Evolutionary conservation across 371 early-diverging fungal genomes (phyloP).

Genomic region (Lichtheimia ornata): DNA sequence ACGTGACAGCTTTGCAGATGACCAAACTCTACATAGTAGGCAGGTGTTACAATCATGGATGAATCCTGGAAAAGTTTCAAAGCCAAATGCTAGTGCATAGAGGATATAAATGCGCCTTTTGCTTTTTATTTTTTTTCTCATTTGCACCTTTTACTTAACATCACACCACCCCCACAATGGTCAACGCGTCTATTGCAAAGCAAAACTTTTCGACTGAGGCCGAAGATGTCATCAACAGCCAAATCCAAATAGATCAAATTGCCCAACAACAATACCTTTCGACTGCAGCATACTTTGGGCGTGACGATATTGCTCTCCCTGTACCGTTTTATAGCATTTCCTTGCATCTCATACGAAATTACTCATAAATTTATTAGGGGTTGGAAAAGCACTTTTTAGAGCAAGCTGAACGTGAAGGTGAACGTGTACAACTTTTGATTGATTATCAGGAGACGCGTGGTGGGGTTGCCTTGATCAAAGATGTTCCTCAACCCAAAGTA

Average conservation of each 20-base stretch:
- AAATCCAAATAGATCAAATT: slow-evolving; percentile 53
- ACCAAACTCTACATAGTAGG: too few species aligned
- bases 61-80: too few species aligned
- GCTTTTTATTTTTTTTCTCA: neutral
- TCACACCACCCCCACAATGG: neutral
- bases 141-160: neutral
- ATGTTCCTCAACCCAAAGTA: slow-evolving; percentile 40
- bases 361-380: slow-evolving; percentile 28
- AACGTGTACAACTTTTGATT: slow-evolving; percentile 53
- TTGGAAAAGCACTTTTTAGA: slow-evolving; percentile 59
- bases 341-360: neutral
- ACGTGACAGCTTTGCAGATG: too few species aligned
- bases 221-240: slow-evolving; percentile 61
- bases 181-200: slow-evolving; percentile 40
- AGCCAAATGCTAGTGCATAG: too few species aligned
- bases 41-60: too few species aligned
- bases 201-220: slow-evolving; percentile 61
- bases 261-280: slow-evolving; percentile 57
- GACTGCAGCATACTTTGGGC: slow-evolving; percentile 55
- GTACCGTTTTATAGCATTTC: slow-evolving; percentile 14
- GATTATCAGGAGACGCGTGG: slow-evolving; percentile 67
- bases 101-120: too few species aligned
- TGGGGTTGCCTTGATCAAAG: slow-evolving; percentile 46
- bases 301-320: slow-evolving; percentile 54
- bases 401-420: slow-evolving; percentile 55